Conservation (phyloP, 352 stramenopile species). For the Phytophthora pinifolia region DNA sequence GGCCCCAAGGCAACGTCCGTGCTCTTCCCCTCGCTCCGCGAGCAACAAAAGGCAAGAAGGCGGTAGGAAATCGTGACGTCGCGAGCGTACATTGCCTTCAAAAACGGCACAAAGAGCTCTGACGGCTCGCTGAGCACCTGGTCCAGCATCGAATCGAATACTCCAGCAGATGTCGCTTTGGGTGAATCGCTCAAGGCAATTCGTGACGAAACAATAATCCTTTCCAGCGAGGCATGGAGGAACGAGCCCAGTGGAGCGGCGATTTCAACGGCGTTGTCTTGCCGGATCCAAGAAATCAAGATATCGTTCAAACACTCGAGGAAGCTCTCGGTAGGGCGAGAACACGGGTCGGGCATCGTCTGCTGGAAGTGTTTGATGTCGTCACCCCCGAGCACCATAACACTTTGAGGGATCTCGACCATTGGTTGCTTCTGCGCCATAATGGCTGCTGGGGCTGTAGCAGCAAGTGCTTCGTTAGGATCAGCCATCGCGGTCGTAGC, state of each 20-base stretch:
- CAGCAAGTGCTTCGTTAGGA: constrained; percentile 22
- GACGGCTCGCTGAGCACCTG: constrained; percentile 71
- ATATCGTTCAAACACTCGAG: constrained; percentile 83
- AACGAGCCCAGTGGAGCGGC: constrained; percentile 61
- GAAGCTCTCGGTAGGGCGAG: constrained; percentile 66
- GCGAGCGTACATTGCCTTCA: constrained; percentile 76
- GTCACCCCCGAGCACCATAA: constrained; percentile 65
- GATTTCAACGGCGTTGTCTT: constrained; percentile 72
- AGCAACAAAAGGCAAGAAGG: constrained; percentile 77
- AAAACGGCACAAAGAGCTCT: constrained; percentile 73
- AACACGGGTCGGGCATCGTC: constrained; percentile 62
- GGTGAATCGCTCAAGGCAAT: constrained; percentile 64
- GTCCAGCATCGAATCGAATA: constrained; percentile 83
- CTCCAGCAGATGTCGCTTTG: constrained; percentile 59
- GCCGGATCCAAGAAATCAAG: constrained; percentile 80
- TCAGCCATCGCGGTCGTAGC: constrained; percentile 30
- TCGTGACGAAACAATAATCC: constrained; percentile 75
- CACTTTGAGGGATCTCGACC: constrained; percentile 46
- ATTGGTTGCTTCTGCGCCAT: constrained; percentile 28
- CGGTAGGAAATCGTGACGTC: constrained; percentile 79
- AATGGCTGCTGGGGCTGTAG: constrained; percentile 6
- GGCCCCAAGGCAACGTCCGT: constrained; percentile 57
- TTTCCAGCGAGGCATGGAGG: constrained; percentile 62
- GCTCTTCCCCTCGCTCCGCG: constrained; percentile 46
- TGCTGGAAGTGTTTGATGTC: constrained; percentile 82